Conservation (phyloP, 495 filamentous ascomycete species). For the Neurospora sp. region DNA sequence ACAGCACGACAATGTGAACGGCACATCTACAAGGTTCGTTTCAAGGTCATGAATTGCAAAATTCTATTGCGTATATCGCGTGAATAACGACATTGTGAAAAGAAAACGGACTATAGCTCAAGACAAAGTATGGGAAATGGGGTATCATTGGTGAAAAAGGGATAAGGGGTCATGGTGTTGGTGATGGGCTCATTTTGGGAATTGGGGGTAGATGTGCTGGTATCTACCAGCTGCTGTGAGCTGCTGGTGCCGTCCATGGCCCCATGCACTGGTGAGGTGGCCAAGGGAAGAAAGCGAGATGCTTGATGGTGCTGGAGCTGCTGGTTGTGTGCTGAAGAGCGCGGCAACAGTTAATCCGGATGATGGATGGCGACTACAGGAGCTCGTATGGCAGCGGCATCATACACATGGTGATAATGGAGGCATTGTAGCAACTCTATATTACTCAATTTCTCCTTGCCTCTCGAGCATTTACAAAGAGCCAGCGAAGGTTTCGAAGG, state of each 20-base stretch:
- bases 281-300: not conserved
- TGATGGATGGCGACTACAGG: not conserved
- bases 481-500: not conserved
- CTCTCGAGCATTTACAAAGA: not conserved
- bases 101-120: not conserved
- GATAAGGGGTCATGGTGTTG: not conserved
- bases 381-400: not conserved
- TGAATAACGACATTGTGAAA: not conserved
- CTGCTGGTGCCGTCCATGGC: not conserved
- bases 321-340: not conserved
- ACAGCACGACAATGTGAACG: not conserved
- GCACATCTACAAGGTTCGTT: not conserved
- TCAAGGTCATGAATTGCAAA: not conserved
- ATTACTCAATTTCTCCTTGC: not conserved
- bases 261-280: not conserved
- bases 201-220: not conserved
- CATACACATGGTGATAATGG: not conserved
- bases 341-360: not conserved
- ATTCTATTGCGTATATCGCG: not conserved
- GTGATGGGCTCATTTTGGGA: not conserved
- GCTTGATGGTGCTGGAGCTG: not conserved
- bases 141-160: not conserved
- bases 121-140: not conserved
- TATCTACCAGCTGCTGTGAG: not conserved
- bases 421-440: accelerated